phyloP scores from a whole-genome alignment of 257 asterid genomes.

The Gynochthodes officinalis region DNA sequence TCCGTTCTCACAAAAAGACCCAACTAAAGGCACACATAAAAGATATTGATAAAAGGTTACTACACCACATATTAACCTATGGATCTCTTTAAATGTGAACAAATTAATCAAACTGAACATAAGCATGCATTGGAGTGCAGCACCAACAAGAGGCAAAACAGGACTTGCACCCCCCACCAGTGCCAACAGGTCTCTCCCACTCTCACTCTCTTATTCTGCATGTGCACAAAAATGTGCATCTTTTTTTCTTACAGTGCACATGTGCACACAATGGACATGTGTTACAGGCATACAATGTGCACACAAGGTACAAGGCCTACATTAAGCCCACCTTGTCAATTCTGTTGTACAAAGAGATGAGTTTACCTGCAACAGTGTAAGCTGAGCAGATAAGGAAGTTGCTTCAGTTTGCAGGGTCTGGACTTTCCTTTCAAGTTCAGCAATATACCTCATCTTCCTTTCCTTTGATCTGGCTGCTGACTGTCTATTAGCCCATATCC shows the following conservation, averaged over 20 bases:
- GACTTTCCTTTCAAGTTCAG: conserved; percentile 97
- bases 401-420: conserved; percentile 96
- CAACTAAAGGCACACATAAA: neutral
- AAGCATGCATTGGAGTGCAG: neutral
- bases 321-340: neutral
- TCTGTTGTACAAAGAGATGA: neutral
- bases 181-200: no score
- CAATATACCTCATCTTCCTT: conserved; percentile 94
- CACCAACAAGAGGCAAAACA: neutral
- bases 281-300: no score
- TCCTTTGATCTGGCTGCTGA: conserved; percentile 99
- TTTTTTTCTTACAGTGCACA: no score
- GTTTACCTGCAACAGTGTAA: conserved; percentile 80
- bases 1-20: neutral
- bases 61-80: neutral
- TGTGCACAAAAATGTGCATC: neutral
- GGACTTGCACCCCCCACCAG: neutral
- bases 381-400: conserved; percentile 90
- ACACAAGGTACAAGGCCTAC: neutral
- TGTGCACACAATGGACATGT: neutral
- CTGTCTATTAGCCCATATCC: conserved; percentile 99
- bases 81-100: neutral
- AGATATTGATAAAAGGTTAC: neutral
- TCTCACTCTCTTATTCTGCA: neutral
- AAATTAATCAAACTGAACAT: neutral